A percentile compares a stretch with the other conserved stretches of the same genome.
Evolutionary conservation across 495 filamentous ascomycete species (phyloP).

Genomic region (Talaromyces wortmannii): DNA sequence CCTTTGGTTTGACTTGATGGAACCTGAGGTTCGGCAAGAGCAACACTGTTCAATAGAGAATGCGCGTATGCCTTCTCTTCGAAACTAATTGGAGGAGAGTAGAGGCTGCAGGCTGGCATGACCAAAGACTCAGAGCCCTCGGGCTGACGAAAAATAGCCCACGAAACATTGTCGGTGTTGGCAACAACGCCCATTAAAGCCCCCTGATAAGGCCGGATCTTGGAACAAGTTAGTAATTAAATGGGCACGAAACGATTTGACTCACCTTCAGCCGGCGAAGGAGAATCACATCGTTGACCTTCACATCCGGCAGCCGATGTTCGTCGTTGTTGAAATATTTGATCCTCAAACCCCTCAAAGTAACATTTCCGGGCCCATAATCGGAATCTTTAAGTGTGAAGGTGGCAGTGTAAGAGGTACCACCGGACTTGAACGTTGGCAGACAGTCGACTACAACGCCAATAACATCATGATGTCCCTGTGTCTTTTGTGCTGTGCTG

Average conservation of each 20-base stretch:
- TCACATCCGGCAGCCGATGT: slow-evolving; percentile 26
- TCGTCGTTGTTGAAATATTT: slow-evolving; percentile 41
- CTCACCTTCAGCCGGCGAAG: slow-evolving; percentile 35
- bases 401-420: slow-evolving; percentile 30
- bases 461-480: slow-evolving; percentile 30
- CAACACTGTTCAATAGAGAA: slow-evolving; percentile 19
- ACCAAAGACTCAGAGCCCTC: slow-evolving; percentile 13
- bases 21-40: slow-evolving; percentile 9
- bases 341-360: slow-evolving; percentile 38
- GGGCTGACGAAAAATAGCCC: slow-evolving; percentile 30
- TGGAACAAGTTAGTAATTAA: slow-evolving; percentile 13
- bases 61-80: slow-evolving; percentile 21
- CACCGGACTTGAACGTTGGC: slow-evolving; percentile 18
- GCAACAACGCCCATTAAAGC: slow-evolving; percentile 20
- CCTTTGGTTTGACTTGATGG: background rate
- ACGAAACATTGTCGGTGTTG: slow-evolving; percentile 20
- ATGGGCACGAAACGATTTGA: slow-evolving; percentile 13
- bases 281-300: slow-evolving; percentile 39
- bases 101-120: slow-evolving; percentile 23
- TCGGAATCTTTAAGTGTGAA: slow-evolving; percentile 43
- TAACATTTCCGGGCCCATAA: slow-evolving; percentile 15
- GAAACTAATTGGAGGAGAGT: slow-evolving; percentile 16
- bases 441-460: slow-evolving; percentile 41
- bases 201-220: slow-evolving; percentile 19
- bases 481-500: slow-evolving; percentile 20